Percentiles rank a stretch among this genome's conserved stretches.
phyloP scores from a whole-genome alignment of 306 rosid species.

The Prunus campanulata region DNA sequence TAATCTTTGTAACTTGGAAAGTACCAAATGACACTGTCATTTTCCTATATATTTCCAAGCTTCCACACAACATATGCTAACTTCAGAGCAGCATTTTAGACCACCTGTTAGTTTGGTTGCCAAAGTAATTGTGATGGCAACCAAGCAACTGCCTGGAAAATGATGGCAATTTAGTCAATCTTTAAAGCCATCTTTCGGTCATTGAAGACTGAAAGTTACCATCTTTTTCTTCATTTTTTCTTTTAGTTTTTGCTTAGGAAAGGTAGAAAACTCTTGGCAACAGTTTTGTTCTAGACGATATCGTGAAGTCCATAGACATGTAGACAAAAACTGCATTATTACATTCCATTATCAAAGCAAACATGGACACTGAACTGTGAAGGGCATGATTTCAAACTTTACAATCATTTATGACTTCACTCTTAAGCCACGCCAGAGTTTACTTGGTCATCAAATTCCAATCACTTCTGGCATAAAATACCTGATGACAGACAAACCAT shows the following conservation, averaged over 20 bases:
- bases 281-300: neutral
- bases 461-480: conserved; percentile 8
- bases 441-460: neutral
- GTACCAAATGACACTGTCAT: neutral
- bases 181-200: neutral
- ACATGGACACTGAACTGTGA: conserved; percentile 15
- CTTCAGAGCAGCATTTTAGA: neutral
- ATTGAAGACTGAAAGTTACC: neutral
- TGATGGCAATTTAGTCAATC: neutral
- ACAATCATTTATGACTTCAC: conserved; percentile 22
- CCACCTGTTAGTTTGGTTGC: neutral
- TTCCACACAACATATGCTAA: neutral
- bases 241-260: neutral
- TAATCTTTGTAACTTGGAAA: neutral
- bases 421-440: conserved; percentile 26
- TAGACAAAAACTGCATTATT: neutral
- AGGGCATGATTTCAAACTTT: neutral
- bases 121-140: conserved; percentile 11
- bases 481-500: neutral
- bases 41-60: neutral
- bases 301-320: conserved; percentile 8
- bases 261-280: neutral
- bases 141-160: neutral
- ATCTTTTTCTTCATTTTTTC: neutral
- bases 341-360: neutral